Evolutionary conservation across 768 basidiomycete species (phyloP).

Genomic region (Amanita rimosa): DNA sequence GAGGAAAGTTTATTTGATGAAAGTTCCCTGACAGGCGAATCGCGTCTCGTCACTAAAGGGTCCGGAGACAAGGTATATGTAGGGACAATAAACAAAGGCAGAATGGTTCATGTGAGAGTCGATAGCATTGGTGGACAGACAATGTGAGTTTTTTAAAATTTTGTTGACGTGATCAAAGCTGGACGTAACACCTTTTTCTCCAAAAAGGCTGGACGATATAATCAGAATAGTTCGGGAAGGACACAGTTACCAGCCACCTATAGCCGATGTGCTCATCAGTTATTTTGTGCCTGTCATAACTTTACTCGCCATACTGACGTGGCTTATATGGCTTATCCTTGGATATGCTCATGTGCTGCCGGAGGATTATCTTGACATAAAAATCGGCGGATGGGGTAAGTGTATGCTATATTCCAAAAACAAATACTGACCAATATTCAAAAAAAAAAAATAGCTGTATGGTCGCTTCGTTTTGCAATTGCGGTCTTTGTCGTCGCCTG

Average conservation of each 20-base stretch:
- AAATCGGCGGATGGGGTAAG: conserved; percentile 53
- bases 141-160: conserved; percentile 38
- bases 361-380: conserved; percentile 38
- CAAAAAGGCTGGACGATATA: conserved; percentile 56
- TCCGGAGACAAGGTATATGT: conserved; percentile 58
- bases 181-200: conserved; percentile 2
- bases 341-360: conserved; percentile 48
- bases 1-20: conserved; percentile 56
- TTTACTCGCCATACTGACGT: conserved; percentile 57
- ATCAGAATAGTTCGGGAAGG: conserved; percentile 72
- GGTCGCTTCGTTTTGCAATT: conserved; percentile 77
- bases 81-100: conserved; percentile 65
- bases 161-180: neutral
- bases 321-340: conserved; percentile 62
- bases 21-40: conserved; percentile 79
- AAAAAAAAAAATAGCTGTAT: conserved; percentile 46
- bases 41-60: conserved; percentile 45
- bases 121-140: conserved; percentile 55
- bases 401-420: conserved; percentile 8
- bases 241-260: conserved; percentile 56
- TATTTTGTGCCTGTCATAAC: conserved; percentile 77
- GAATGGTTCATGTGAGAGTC: conserved; percentile 48
- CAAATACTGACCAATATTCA: neutral
- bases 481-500: conserved; percentile 79
- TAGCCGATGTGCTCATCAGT: conserved; percentile 64